Percentiles rank a stretch among this genome's conserved stretches.
Conservation (phyloP, 1,284 basidiomycete species). For the Ceratobasidium theobromae region DNA sequence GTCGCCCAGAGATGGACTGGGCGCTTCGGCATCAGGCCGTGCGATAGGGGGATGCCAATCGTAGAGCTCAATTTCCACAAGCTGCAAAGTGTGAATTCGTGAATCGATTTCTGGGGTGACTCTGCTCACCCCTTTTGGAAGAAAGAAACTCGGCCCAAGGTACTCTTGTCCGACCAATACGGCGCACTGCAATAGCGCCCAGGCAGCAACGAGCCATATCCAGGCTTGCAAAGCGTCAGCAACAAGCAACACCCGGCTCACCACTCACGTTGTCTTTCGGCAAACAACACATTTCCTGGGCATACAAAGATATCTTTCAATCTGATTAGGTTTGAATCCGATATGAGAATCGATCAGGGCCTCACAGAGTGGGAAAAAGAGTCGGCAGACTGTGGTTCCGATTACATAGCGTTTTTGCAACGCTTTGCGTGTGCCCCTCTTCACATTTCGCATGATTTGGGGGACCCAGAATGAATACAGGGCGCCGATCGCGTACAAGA, state of each 20-base stretch:
- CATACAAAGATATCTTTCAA: slow-evolving; percentile 75
- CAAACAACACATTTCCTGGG: slow-evolving; percentile 81
- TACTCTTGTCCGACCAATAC: slow-evolving; percentile 73
- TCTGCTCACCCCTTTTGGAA: slow-evolving; percentile 58
- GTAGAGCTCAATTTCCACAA: slow-evolving; percentile 58
- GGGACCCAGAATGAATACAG: slow-evolving; percentile 82
- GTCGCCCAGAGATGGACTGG: slow-evolving; percentile 72
- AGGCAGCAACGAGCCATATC: slow-evolving; percentile 62
- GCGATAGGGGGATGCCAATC: slow-evolving; percentile 83
- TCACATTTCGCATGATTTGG: slow-evolving; percentile 77
- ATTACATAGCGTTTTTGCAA: slow-evolving; percentile 72
- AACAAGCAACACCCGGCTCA: neutral
- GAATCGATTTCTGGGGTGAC: neutral
- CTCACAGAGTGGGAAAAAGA: slow-evolving; percentile 77
- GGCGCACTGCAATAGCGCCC: slow-evolving; percentile 64
- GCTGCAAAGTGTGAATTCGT: neutral
- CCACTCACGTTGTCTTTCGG: slow-evolving; percentile 63
- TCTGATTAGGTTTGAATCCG: neutral
- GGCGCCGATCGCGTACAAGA: slow-evolving; percentile 67
- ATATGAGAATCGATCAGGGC: slow-evolving; percentile 31
- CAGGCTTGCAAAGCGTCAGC: slow-evolving; percentile 53
- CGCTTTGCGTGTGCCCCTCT: slow-evolving; percentile 68
- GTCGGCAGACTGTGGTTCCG: slow-evolving; percentile 69
- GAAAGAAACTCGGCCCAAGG: slow-evolving; percentile 81
- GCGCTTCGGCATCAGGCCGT: slow-evolving; percentile 67